A percentile compares a stretch with the other conserved stretches of the same genome.
These are phyloP conservation scores for Penicillium frequentans DNA, from an alignment of 2,329 filamentous ascomycete species.

Conservation along the genomic window DNA sequence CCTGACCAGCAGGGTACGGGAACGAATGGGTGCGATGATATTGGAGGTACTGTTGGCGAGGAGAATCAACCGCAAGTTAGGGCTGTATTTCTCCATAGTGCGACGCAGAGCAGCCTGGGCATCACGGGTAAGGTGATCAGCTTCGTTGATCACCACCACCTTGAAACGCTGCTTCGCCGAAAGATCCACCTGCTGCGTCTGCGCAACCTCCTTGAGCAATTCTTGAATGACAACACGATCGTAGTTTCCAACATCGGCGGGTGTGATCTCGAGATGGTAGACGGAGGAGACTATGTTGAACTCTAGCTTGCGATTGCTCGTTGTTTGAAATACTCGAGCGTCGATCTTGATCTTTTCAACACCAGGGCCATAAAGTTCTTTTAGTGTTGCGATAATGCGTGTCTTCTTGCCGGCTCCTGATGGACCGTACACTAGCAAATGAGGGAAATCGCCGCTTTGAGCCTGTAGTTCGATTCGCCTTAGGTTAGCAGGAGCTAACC, in stretches of 20 bases:
- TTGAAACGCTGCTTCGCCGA: constrained; percentile 91
- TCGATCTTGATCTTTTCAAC: constrained; percentile 99
- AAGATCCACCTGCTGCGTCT: constrained; percentile 98
- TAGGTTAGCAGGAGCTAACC: constrained; percentile 2
- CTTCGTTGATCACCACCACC: constrained; percentile 98
- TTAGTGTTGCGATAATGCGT: constrained; percentile 88
- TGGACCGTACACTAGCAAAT: constrained; percentile 94
- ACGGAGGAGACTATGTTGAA: constrained; percentile 98
- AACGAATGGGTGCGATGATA: constrained; percentile 97
- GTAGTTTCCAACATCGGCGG: constrained; percentile 93
- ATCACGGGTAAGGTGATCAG: constrained; percentile 89
- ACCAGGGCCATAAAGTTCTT: constrained; percentile 90
- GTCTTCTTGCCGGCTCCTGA: constrained; percentile 98
- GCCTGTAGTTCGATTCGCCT: constrained; percentile 57
- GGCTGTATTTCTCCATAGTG: constrained; percentile 99
- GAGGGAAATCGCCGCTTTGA: constrained; percentile 95
- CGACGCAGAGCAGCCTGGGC: constrained; percentile 90
- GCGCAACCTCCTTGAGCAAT: constrained; percentile 93
- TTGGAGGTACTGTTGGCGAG: constrained; percentile 96
- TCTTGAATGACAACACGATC: constrained; percentile 96
- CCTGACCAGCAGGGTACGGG: constrained; percentile 83
- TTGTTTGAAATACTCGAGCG: constrained; percentile 92
- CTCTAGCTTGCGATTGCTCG: constrained; percentile 92
- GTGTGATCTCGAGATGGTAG: constrained; percentile 98
- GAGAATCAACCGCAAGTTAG: constrained; percentile 86